phyloP scores from a whole-genome alignment of 2,329 filamentous ascomycete genomes.

The Colletotrichum salicis region DNA sequence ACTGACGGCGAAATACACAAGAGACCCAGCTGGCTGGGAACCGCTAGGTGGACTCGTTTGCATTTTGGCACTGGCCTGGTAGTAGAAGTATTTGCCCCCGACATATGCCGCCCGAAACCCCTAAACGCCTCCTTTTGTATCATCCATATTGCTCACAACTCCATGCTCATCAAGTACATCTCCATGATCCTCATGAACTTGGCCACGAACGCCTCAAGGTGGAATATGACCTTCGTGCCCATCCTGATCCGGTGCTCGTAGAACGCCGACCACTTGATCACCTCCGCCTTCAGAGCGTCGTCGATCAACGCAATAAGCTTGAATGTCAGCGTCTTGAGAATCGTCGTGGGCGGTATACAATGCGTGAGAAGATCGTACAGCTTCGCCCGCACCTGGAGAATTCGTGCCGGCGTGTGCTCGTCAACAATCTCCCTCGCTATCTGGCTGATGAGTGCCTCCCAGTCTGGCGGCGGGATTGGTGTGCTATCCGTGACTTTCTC shows the following conservation, averaged over 20 bases:
- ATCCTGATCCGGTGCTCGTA: conserved; percentile 95
- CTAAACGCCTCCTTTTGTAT: conserved; percentile 39
- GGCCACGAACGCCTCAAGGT: conserved; percentile 96
- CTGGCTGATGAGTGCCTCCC: conserved; percentile 90
- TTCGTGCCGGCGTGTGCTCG: conserved; percentile 89
- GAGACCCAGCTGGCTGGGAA: background rate
- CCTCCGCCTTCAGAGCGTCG: conserved; percentile 87
- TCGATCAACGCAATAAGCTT: conserved; percentile 90
- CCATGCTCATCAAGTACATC: conserved; percentile 91
- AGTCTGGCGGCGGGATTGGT: conserved; percentile 92
- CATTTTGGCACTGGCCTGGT: conserved; percentile 11
- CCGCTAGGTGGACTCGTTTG: background rate
- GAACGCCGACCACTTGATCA: conserved; percentile 96
- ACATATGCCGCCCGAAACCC: conserved; percentile 17
- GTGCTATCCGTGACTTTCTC: conserved; percentile 91
- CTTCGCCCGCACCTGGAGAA: conserved; percentile 88
- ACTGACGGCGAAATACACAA: background rate
- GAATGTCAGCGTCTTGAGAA: conserved; percentile 94
- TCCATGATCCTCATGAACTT: conserved; percentile 98
- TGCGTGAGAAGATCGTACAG: conserved; percentile 98
- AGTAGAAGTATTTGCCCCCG: background rate
- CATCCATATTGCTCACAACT: conserved; percentile 58
- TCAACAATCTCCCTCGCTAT: conserved; percentile 94
- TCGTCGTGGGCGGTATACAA: conserved; percentile 94
- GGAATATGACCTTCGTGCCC: conserved; percentile 96